Base-by-base conservation (phyloP, 1,284 basidiomycete genomes). In the Anthracocystis walkeri region DNA sequence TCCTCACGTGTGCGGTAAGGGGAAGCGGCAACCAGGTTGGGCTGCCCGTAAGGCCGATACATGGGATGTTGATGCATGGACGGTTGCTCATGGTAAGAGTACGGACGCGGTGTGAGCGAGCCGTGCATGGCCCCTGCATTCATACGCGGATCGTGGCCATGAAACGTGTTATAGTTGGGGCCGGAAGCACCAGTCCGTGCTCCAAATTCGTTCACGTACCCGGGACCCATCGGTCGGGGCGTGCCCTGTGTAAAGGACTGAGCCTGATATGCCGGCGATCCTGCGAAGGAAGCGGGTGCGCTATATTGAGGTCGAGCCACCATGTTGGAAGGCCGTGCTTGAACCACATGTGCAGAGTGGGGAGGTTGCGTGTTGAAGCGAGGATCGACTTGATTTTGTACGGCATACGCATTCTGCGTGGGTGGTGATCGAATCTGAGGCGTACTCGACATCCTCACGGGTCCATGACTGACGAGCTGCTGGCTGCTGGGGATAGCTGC, bases 31-130 rank as follows among this genome's bases (percentile, higher is more conserved):
- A 40, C 57, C 1, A 49, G 35, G 21, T 31, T 59, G 41, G 58
- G 66, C 50, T 65, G 72, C 16, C 25, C 35, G 38, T 62, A 75
- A 16, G 72, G 66, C 14, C 59, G 50, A 33, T 68, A 68, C 16
- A 53, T 29, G 8, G 62, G 60, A 16, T 59, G 61, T n/a, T 75
- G 72, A 42, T 74, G 70, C 50, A 65, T 58, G 4, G 61, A 50
- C 7, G 51, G 63, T 29, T 65, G 58, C 38, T 79, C 80, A 40
- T 80, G 78, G 44, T 66, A 78, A 10, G 80, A 77, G 65, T 79
- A 78, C 14, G 80, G 80, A 5, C 80, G 65, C 18, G 66, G 60
- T 31, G 70, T 68, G 14, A 69, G 51, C 25, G 63, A 65, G 2
- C 55, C 60, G 42, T 66, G 74, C 51, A 67, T 61, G 16, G 59